Conservation (phyloP, 2,329 filamentous ascomycete genomes). For the Hysterium pulicare region DNA sequence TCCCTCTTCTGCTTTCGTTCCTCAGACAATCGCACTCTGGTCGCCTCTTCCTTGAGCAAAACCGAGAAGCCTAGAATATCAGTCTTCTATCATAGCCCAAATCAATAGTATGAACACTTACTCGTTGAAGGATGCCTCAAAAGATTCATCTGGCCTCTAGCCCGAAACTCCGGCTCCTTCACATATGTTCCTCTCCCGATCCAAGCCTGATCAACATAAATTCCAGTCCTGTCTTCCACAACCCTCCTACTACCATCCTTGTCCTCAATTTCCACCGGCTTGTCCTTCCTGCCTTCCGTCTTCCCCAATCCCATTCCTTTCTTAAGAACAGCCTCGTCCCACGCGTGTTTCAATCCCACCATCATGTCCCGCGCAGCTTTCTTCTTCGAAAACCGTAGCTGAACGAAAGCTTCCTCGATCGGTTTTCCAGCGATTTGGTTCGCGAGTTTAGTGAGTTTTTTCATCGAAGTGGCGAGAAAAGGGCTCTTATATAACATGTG, state of each 20-base stretch:
- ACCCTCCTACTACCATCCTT: conserved; percentile 72
- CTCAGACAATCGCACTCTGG: conserved; percentile 73
- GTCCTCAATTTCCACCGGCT: conserved; percentile 61
- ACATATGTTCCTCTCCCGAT: conserved; percentile 64
- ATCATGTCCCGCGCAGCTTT: conserved; percentile 78
- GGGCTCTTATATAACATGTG: conserved; percentile 61
- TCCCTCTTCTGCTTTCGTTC: conserved; percentile 74
- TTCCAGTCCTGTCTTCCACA: conserved; percentile 69
- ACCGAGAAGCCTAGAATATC: conserved; percentile 63
- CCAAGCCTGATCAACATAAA: conserved; percentile 93
- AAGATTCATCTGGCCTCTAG: conserved; percentile 66
- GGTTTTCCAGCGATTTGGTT: conserved; percentile 89
- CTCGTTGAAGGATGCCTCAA: conserved; percentile 71
- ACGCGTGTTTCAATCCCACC: conserved; percentile 75
- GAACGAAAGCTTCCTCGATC: conserved; percentile 87
- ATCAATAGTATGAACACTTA: conserved; percentile 45
- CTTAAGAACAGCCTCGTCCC: conserved; percentile 73
- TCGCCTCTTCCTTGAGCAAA: conserved; percentile 89
- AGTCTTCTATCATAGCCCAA: neutral
- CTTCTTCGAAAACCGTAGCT: conserved; percentile 96
- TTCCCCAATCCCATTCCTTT: conserved; percentile 76
- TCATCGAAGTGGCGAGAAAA: conserved; percentile 77
- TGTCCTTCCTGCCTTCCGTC: conserved; percentile 14
- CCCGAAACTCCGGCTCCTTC: conserved; percentile 65
- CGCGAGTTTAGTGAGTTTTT: conserved; percentile 85